Conservation (phyloP, 495 filamentous ascomycete species). For the Tuber umbilicatum region DNA sequence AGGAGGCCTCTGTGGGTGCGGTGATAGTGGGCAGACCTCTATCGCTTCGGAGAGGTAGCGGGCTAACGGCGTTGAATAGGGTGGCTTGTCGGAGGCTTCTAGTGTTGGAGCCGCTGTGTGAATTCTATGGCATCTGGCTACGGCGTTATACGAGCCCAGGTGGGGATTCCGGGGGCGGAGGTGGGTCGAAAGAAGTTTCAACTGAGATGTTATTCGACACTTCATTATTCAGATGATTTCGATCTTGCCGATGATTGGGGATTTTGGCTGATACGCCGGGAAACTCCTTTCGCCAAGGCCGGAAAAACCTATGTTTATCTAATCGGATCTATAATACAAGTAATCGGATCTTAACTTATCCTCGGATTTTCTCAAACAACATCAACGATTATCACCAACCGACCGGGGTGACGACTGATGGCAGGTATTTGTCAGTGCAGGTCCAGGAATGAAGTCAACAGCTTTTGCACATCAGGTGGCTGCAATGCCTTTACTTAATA, state of each 20-base stretch:
- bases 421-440: not conserved
- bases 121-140: not conserved
- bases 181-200: not conserved
- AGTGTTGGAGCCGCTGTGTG: not conserved
- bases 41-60: conserved; percentile 78
- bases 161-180: not conserved
- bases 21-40: conserved; percentile 49
- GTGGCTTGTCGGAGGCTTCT: not conserved
- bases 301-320: not conserved
- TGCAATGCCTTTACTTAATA: not conserved
- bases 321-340: too few species aligned
- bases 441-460: not conserved
- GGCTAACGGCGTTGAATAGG: conserved; percentile 84
- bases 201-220: not conserved
- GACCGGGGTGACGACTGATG: not conserved
- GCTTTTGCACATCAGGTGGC: not conserved
- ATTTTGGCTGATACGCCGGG: not conserved
- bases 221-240: not conserved
- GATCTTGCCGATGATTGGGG: not conserved
- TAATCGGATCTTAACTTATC: not conserved
- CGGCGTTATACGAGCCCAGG: not conserved
- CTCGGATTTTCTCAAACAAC: not conserved
- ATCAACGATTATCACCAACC: not conserved
- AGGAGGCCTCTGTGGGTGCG: not conserved
- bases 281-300: not conserved